Evolutionary conservation across 2,329 filamentous ascomycete species (phyloP).

Genomic region (Periconia sp.): DNA sequence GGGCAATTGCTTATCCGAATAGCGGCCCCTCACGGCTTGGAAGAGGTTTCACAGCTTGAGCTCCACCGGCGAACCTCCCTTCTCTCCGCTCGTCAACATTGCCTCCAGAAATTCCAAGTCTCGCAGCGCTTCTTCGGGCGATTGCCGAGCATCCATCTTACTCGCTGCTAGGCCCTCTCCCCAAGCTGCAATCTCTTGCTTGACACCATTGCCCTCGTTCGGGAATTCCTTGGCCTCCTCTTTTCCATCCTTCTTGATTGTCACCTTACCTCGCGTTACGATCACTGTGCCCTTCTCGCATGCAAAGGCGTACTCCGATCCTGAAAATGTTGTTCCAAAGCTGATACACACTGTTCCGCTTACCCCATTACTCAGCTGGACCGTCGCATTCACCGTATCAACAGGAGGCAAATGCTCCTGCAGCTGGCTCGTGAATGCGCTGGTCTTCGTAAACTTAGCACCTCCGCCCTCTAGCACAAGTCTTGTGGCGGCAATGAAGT

Average conservation of each 20-base stretch:
- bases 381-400: constrained; percentile 68
- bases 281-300: constrained; percentile 64
- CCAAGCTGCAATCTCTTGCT: constrained; percentile 67
- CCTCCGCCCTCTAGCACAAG: constrained; percentile 58
- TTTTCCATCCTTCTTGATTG: constrained; percentile 22
- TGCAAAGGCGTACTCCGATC: constrained; percentile 63
- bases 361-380: constrained; percentile 61
- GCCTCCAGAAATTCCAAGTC: constrained; percentile 64
- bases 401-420: constrained; percentile 66
- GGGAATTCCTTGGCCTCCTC: constrained; percentile 52
- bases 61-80: constrained; percentile 39
- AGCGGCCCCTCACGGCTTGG: background rate
- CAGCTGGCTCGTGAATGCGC: constrained; percentile 62
- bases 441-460: constrained; percentile 55
- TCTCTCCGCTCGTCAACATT: constrained; percentile 49
- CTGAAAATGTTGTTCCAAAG: constrained; percentile 62
- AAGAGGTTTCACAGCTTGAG: constrained; percentile 16
- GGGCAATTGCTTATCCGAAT: constrained; percentile 5
- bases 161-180: constrained; percentile 59
- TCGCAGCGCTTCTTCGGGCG: constrained; percentile 63
- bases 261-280: constrained; percentile 52
- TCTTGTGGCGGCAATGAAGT: constrained; percentile 69
- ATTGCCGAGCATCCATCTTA: constrained; percentile 58
- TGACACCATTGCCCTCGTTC: constrained; percentile 60
- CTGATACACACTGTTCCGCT: constrained; percentile 65